Evolutionary conservation across 1,284 basidiomycete species (phyloP).

Genomic region (Cutaneotrichosporon dermatis): DNA sequence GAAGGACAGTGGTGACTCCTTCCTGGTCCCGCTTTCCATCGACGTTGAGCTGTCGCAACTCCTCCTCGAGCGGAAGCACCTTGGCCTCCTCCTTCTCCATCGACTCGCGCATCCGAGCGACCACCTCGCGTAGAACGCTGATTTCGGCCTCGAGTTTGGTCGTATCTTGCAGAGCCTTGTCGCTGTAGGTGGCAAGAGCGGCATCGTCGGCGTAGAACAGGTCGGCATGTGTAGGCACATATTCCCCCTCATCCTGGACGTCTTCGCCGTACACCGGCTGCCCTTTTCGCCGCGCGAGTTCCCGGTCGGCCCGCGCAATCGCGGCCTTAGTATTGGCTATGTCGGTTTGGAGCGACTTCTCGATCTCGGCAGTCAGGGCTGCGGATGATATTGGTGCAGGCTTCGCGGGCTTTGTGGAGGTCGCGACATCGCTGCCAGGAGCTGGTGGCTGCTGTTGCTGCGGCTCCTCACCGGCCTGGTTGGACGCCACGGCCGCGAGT

Average conservation of each 20-base stretch:
- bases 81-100: constrained; percentile 27
- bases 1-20: constrained; percentile 25
- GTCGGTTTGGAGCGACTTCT: constrained; percentile 37
- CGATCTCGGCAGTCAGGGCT: constrained; percentile 40
- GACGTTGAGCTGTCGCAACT: constrained; percentile 24
- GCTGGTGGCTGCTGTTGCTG: not conserved
- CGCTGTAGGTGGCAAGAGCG: constrained; percentile 1
- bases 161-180: constrained; percentile 9
- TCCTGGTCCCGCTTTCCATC: constrained; percentile 26
- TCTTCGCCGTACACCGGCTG: constrained; percentile 2
- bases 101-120: constrained; percentile 23
- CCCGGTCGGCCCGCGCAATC: constrained; percentile 27
- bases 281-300: constrained; percentile 19
- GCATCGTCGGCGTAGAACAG: constrained; percentile 4
- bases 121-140: constrained; percentile 19
- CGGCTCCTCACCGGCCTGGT: constrained; percentile 18
- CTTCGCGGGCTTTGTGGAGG: not conserved
- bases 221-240: not conserved
- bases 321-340: constrained; percentile 32
- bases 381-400: constrained; percentile 6
- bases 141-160: constrained; percentile 12
- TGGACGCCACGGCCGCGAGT: constrained; percentile 38
- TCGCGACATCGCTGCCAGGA: not conserved
- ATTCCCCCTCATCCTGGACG: too few species aligned
- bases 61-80: constrained; percentile 23